Percentiles rank a stretch among this genome's conserved stretches.
These are phyloP conservation scores for Collybiopsis luxurians DNA, from an alignment of 768 basidiomycete genomes.

Conservation along the genomic window DNA sequence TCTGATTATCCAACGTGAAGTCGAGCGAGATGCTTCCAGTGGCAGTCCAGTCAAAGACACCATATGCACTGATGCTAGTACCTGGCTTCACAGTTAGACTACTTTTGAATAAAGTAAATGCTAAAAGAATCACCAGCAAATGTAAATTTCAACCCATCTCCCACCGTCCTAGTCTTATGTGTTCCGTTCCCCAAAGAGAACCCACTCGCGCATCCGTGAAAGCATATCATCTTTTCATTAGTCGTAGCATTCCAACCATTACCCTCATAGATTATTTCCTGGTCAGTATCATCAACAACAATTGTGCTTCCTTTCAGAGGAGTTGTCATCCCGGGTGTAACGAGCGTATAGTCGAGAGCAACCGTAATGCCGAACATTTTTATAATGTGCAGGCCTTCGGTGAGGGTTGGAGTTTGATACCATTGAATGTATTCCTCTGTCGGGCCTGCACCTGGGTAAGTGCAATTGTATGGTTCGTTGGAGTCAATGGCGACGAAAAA, in stretches of 20 bases:
- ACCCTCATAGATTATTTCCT: conserved; percentile 1
- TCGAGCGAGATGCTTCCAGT: neutral
- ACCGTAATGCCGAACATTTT: conserved; percentile 1
- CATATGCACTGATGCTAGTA: neutral
- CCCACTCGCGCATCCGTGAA: neutral
- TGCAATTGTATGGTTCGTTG: neutral
- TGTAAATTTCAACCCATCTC: neutral
- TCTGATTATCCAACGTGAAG: neutral
- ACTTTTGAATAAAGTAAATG: too few species aligned
- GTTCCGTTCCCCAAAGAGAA: conserved; percentile 3
- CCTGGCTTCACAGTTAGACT: neutral
- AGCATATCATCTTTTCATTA: neutral
- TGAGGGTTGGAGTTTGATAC: too few species aligned
- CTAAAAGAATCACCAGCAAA: neutral
- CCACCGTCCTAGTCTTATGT: neutral
- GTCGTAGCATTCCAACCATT: neutral
- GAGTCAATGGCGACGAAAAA: conserved; percentile 3
- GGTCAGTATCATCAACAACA: conserved; percentile 1
- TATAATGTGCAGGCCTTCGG: neutral
- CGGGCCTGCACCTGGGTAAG: neutral
- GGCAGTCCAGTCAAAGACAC: too few species aligned
- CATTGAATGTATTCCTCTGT: conserved; percentile 3
- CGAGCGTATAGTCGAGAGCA: conserved; percentile 4
- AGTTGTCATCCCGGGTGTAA: conserved; percentile 2
- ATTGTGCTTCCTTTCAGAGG: conserved; percentile 2